Percentiles rank a stretch among this genome's conserved stretches.
Conservation (phyloP, 1,139 yeast genomes). For the Zygosaccharomyces sapae region DNA sequence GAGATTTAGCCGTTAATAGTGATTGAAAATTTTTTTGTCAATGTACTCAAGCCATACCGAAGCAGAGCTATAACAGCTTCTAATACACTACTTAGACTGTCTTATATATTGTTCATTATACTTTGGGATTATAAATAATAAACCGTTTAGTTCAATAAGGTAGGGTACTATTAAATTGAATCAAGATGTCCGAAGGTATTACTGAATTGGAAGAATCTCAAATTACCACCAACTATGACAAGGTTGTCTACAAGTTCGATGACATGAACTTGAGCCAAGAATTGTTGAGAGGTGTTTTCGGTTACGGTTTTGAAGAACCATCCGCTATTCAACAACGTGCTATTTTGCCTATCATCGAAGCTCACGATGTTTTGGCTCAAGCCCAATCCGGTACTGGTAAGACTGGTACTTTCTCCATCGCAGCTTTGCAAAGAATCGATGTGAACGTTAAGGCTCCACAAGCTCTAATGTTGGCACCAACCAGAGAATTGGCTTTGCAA, state of each 20-base stretch:
- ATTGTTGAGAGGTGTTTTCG: slow-evolving; percentile 83
- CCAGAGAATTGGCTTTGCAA: slow-evolving; percentile 98
- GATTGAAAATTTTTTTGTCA: slow-evolving; percentile 24
- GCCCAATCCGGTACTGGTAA: slow-evolving; percentile 99
- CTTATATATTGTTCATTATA: background rate
- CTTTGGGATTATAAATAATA: too few species aligned
- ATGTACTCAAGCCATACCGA: slow-evolving; percentile 1
- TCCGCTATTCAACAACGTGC: slow-evolving; percentile 99
- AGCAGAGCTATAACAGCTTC: background rate
- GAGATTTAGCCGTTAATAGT: slow-evolving; percentile 9
- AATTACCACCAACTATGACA: slow-evolving; percentile 96
- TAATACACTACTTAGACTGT: background rate
- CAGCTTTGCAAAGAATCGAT: slow-evolving; percentile 92
- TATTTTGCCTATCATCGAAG: slow-evolving; percentile 91
- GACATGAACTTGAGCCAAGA: slow-evolving; percentile 79
- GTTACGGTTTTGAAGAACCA: slow-evolving; percentile 97
- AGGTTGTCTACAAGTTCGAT: slow-evolving; percentile 84
- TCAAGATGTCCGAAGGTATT: slow-evolving; percentile 52
- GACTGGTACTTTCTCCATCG: slow-evolving; percentile 97
- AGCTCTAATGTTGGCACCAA: slow-evolving; percentile 95
- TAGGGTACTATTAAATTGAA: slow-evolving; percentile 11
- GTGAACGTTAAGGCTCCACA: slow-evolving; percentile 64
- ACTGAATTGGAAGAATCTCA: slow-evolving; percentile 78
- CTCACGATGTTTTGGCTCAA: slow-evolving; percentile 96
- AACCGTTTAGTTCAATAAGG: background rate